A percentile compares a stretch with the other conserved stretches of the same genome.
These are phyloP conservation scores for Amborella trichopoda DNA, from an alignment of 164 flowering plant genomes.

Conservation along the genomic window DNA sequence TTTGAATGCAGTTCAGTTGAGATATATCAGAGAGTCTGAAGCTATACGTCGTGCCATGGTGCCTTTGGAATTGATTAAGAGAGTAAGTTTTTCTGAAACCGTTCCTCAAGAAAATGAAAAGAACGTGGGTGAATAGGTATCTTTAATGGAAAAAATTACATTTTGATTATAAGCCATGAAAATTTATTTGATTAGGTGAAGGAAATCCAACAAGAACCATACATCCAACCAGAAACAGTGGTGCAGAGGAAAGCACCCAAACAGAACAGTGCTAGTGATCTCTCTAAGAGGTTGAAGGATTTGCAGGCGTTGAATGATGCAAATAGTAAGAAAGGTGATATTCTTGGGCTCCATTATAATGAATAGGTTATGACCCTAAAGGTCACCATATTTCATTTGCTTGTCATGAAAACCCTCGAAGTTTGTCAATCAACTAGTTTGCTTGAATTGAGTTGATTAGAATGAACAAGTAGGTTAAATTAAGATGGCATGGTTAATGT, in stretches of 20 bases:
- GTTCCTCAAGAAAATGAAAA: too few species aligned
- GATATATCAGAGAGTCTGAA: constrained; percentile 56
- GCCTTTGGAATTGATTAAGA: constrained; percentile 71
- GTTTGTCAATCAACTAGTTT: neutral
- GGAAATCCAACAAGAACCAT: constrained; percentile 62
- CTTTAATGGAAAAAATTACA: too few species aligned
- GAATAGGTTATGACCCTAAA: neutral
- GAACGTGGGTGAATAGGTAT: too few species aligned
- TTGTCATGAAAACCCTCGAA: too few species aligned
- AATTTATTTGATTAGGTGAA: constrained; percentile 38
- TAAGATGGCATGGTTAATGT: too few species aligned
- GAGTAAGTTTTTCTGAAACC: constrained; percentile 60
- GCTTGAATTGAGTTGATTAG: neutral
- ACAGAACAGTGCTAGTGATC: constrained; percentile 70
- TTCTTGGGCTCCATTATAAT: neutral
- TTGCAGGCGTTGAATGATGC: constrained; percentile 50
- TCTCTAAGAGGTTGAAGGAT: constrained; percentile 70
- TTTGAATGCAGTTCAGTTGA: too few species aligned
- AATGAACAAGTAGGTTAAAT: neutral
- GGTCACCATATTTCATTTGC: neutral
- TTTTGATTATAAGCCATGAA: too few species aligned
- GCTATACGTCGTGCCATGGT: constrained; percentile 66
- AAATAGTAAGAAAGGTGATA: constrained; percentile 57
- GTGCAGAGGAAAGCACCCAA: constrained; percentile 40
- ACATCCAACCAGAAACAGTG: constrained; percentile 30